phyloP scores from a whole-genome alignment of 306 rosid genomes.

The Lathyrus oleraceus region DNA sequence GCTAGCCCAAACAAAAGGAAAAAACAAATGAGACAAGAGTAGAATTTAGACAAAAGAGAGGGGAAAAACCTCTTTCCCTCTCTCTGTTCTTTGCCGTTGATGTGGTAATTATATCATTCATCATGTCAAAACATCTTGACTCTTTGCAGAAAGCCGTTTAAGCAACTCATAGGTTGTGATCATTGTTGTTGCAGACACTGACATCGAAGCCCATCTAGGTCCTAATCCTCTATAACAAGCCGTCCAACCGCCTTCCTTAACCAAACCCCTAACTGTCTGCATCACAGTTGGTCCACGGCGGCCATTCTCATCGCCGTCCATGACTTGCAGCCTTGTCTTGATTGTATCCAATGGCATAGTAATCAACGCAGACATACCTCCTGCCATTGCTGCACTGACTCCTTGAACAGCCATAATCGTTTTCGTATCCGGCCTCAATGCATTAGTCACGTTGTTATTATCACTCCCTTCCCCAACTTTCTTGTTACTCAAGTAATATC shows the following conservation, averaged over 20 bases:
- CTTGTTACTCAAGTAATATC: slow-evolving; percentile 54
- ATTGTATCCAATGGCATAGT: slow-evolving; percentile 91
- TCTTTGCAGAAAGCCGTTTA: slow-evolving; percentile 78
- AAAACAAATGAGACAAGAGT: slow-evolving; percentile 13
- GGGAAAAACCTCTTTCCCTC: slow-evolving; percentile 8
- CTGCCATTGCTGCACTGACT: slow-evolving; percentile 89
- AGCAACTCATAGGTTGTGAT: slow-evolving; percentile 92
- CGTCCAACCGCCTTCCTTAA: slow-evolving; percentile 85
- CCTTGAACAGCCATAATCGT: slow-evolving; percentile 86
- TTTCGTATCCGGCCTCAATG: slow-evolving; percentile 60
- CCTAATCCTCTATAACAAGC: slow-evolving; percentile 93
- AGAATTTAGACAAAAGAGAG: slow-evolving; percentile 32
- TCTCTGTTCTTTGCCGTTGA: slow-evolving; percentile 1
- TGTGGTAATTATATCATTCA: slow-evolving; percentile 23
- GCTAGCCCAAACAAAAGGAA: slow-evolving; percentile 19
- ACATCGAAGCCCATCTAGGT: slow-evolving; percentile 88
- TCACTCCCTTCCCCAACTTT: slow-evolving; percentile 46
- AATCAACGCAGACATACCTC: slow-evolving; percentile 78
- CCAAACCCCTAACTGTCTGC: slow-evolving; percentile 74
- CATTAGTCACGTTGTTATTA: slow-evolving; percentile 22
- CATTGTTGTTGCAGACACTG: slow-evolving; percentile 92
- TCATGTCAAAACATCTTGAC: slow-evolving; percentile 60
- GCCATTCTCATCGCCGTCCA: slow-evolving; percentile 83
- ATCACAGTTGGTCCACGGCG: slow-evolving; percentile 67
- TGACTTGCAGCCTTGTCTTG: slow-evolving; percentile 81